Conservation (phyloP, 1,284 basidiomycete species). For the Dichomitus squalens region DNA sequence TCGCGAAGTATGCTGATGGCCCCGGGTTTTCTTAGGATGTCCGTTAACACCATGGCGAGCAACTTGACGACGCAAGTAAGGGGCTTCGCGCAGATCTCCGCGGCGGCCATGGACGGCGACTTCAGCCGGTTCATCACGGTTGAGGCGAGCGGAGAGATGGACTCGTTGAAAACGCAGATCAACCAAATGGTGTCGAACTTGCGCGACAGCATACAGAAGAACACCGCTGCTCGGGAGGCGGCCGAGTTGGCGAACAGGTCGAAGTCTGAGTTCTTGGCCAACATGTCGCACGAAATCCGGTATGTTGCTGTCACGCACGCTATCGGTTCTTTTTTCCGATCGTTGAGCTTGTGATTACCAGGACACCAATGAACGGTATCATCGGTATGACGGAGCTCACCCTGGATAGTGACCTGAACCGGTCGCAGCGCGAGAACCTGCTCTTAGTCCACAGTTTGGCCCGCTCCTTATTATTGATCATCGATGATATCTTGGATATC, state of each 20-base stretch:
- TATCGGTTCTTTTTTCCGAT: background rate
- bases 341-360: conserved; percentile 31
- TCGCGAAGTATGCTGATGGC: conserved; percentile 7
- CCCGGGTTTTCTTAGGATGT: conserved; percentile 50
- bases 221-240: conserved; percentile 96
- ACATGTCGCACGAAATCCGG: conserved; percentile 97
- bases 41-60: conserved; percentile 95
- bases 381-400: conserved; percentile 99
- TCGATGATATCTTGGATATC: conserved; percentile 98
- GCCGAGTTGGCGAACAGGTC: conserved; percentile 95
- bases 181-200: conserved; percentile 99
- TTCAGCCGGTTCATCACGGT: conserved; percentile 99
- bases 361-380: conserved; percentile 99
- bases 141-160: conserved; percentile 98
- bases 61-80: conserved; percentile 98
- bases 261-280: conserved; percentile 98
- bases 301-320: conserved; percentile 41
- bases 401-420: conserved; percentile 88
- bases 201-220: conserved; percentile 97
- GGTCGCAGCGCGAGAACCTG: conserved; percentile 92
- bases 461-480: conserved; percentile 92
- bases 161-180: conserved; percentile 98
- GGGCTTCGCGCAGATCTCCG: conserved; percentile 98
- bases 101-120: conserved; percentile 98
- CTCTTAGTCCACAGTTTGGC: conserved; percentile 96